A percentile compares a stretch with the other conserved stretches of the same genome.
These are phyloP conservation scores for Pythium biforme DNA, from an alignment of 352 stramenopile genomes.

Conservation along the genomic window DNA sequence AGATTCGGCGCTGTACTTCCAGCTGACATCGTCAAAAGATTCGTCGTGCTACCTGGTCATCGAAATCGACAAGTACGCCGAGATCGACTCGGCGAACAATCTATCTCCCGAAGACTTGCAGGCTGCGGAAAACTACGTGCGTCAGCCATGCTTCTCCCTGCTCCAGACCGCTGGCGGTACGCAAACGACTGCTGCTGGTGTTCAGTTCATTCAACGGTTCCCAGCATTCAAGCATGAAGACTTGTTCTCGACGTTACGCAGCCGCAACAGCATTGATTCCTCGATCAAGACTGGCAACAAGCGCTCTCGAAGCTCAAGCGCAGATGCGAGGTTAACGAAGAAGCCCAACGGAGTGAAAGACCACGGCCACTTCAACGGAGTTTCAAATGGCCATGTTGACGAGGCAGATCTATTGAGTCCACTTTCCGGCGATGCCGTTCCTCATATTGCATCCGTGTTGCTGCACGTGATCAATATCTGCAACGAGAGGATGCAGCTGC, in stretches of 20 bases:
- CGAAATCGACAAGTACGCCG: slow-evolving; percentile 82
- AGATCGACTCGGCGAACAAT: slow-evolving; percentile 57
- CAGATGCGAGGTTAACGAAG: slow-evolving; percentile 30
- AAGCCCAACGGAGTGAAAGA: slow-evolving; percentile 26
- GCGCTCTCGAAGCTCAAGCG: slow-evolving; percentile 21
- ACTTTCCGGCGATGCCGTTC: slow-evolving; percentile 25
- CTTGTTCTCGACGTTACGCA: slow-evolving; percentile 57
- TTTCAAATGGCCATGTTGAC: slow-evolving; percentile 26
- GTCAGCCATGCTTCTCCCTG: slow-evolving; percentile 78
- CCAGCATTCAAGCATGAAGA: slow-evolving; percentile 77
- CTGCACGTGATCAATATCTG: slow-evolving; percentile 84
- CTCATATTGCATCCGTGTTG: slow-evolving; percentile 75
- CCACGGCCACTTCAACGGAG: slow-evolving; percentile 11
- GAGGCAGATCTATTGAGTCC: slow-evolving; percentile 8
- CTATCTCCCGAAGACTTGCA: slow-evolving; percentile 45
- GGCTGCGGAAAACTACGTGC: slow-evolving; percentile 64
- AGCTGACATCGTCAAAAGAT: slow-evolving; percentile 81
- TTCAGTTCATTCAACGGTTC: slow-evolving; percentile 87
- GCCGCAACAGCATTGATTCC: slow-evolving; percentile 38
- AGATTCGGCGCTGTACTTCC: slow-evolving; percentile 77
- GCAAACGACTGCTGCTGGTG: slow-evolving; percentile 56
- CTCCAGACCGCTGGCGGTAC: slow-evolving; percentile 67
- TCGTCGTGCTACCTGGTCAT: slow-evolving; percentile 84
- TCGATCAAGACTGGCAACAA: slow-evolving; percentile 42
- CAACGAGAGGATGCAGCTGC: slow-evolving; percentile 80